These are phyloP conservation scores for Ophiostoma novo-ulmi DNA, from an alignment of 2,329 filamentous ascomycete species.

Conservation along the genomic window DNA sequence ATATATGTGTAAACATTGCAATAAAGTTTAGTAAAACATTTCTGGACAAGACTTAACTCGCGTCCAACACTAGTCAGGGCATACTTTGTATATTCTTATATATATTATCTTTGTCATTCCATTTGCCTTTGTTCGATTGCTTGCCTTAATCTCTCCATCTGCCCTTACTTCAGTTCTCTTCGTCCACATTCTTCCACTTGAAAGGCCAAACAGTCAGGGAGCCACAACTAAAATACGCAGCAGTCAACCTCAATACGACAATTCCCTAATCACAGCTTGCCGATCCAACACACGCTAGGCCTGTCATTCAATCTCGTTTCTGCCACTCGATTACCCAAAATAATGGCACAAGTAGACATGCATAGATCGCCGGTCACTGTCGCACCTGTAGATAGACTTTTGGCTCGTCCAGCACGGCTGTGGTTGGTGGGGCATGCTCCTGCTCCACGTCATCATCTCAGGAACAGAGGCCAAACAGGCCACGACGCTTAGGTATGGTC, in stretches of 20 bases:
- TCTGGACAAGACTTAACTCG: not conserved
- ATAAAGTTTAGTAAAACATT: not conserved
- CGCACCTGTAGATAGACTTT: not conserved
- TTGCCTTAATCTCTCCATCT: not conserved
- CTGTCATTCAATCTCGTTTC: not conserved
- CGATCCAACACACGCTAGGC: not conserved
- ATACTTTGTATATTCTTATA: not conserved
- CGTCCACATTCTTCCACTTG: conserved; percentile 7
- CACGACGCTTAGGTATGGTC: not conserved
- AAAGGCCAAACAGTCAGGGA: not conserved
- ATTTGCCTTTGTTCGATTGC: not conserved
- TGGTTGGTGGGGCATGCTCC: conserved; percentile 3
- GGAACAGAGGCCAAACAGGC: not conserved
- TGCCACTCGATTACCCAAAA: not conserved
- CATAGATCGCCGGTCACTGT: not conserved
- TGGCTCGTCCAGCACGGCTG: not conserved
- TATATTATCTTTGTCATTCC: not conserved
- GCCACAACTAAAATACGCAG: not conserved
- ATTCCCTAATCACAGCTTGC: not conserved
- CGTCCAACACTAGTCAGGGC: not conserved
- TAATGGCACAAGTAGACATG: not conserved
- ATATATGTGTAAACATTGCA: not conserved
- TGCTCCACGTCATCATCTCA: conserved; percentile 14
- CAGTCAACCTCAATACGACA: not conserved
- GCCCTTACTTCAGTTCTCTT: not conserved